Base-by-base conservation (phyloP, 345 rosid species). In the Gossypium raimondii region DNA sequence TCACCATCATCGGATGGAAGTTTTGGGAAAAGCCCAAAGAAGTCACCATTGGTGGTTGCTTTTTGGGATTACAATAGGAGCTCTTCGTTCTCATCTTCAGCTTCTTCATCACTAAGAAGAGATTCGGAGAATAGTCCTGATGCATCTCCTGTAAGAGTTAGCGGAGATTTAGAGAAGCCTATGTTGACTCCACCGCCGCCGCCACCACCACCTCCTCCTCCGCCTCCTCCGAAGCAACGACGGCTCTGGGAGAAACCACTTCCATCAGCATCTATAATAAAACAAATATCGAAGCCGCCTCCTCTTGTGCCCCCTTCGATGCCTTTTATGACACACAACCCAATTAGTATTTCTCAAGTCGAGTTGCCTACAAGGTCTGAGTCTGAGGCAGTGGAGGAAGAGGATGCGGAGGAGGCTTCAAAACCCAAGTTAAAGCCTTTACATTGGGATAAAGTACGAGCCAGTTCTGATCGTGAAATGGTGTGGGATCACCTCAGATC, bases 251-350 rank as follows among this genome's bases (percentile, higher is more conserved):
- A 77, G 53, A 61, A 67, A 51, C 82, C 81, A 13, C 74, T 45
- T 55, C 73, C 82, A 17, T 76, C 76, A 11, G 78, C 85, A 18
- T 81, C 84, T 17, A 75, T 77, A 43, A 75, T 76, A 47, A 86
- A 78, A 63, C 75, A 77, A 17, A 80, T 84, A 29, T 79, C 87
- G 0, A 70, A 62, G 77, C 93, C 91, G 0, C 90, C 89, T 1
- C 78, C 74, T 17, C 84, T 87, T 65, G 50, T 79, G 38, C 89
- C 88, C 10, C 89, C 91, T n/a, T 86, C 89, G 3, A 82, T 83
- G 81, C 92, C 92, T 27, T 87, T 88, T 70, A 76, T 85, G 76
- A 63, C 78, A 47, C 90, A 85, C 77, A 85, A 62, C 44, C 22
- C 78, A 56, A 51, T 80, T 13, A 73, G 73, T 41, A 64, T 83